These are phyloP conservation scores for Colletotrichum incanum DNA, from an alignment of 2,329 filamentous ascomycete genomes.

Conservation along the genomic window DNA sequence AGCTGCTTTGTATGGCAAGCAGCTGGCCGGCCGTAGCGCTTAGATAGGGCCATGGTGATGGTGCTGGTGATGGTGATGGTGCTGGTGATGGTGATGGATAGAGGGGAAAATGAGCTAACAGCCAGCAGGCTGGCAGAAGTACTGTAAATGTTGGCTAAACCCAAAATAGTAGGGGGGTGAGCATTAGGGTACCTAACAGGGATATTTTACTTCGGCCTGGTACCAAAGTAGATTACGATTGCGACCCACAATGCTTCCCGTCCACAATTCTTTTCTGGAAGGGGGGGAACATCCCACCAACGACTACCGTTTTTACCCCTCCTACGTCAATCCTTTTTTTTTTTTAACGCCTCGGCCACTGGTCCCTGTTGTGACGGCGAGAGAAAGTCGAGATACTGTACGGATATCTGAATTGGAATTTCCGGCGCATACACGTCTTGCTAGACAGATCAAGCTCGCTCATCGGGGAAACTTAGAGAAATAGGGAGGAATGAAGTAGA, in stretches of 20 bases:
- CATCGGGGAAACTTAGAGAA: not conserved
- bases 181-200: too few relatives aligned
- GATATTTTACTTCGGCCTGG: too few relatives aligned
- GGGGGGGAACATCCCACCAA: conserved; percentile 37
- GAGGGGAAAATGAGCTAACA: too few relatives aligned
- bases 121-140: too few relatives aligned
- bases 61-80: too few relatives aligned
- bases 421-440: not conserved
- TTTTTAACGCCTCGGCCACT: conserved; percentile 25
- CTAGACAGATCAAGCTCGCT: not conserved
- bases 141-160: too few relatives aligned
- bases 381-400: not conserved
- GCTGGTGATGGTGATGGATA: too few relatives aligned
- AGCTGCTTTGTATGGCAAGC: too few relatives aligned
- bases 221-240: not conserved
- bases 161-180: too few relatives aligned
- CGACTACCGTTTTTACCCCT: conserved; percentile 33
- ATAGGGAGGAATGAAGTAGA: not conserved
- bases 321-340: conserved; percentile 41
- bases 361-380: conserved; percentile 21
- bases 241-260: conserved; percentile 1
- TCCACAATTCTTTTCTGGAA: conserved; percentile 13
- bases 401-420: not conserved
- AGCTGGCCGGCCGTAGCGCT: too few relatives aligned
- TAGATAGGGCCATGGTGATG: too few relatives aligned